Evolutionary conservation across 345 rosid species (phyloP).

Genomic region (Melaleuca alternifolia): DNA sequence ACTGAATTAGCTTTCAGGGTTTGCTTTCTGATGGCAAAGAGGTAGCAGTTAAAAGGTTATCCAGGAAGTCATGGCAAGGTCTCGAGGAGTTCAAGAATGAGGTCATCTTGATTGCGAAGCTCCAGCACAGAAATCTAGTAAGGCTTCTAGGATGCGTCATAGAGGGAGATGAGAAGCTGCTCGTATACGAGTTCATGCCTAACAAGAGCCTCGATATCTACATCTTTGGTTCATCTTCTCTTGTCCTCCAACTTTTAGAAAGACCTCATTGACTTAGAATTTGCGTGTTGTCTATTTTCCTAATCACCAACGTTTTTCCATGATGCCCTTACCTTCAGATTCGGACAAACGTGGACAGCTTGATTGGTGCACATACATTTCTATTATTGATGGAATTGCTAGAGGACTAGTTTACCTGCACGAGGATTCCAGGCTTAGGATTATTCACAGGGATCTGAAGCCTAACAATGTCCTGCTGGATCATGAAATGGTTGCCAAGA

Average conservation of each 20-base stretch:
- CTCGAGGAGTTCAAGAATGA: conserved; percentile 32
- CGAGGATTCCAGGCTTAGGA: conserved; percentile 31
- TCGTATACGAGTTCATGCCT: conserved; percentile 29
- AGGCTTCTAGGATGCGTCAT: conserved; percentile 23
- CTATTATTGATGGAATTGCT: conserved; percentile 27
- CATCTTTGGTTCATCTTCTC: conserved; percentile 17
- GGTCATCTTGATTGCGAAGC: conserved; percentile 19
- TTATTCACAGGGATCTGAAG: conserved; percentile 41
- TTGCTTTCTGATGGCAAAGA: conserved; percentile 8
- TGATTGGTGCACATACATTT: conserved; percentile 24
- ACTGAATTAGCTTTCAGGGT: conserved; percentile 6
- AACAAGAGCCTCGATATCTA: conserved; percentile 32
- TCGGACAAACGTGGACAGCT: conserved; percentile 3
- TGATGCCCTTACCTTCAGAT: conserved; percentile 7
- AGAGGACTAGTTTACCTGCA: conserved; percentile 38
- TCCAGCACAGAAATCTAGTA: conserved; percentile 33
- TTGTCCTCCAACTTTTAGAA: not conserved
- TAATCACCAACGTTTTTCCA: not conserved
- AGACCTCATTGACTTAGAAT: not conserved
- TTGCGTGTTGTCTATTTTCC: not conserved
- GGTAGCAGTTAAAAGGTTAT: conserved; percentile 26
- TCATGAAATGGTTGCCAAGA: conserved; percentile 28
- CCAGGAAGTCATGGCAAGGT: conserved; percentile 27
- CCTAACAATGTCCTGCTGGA: conserved; percentile 32
- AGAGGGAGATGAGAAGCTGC: conserved; percentile 18